phyloP scores from a whole-genome alignment of 768 basidiomycete genomes.

The Sporobolomyces pararoseus region DNA sequence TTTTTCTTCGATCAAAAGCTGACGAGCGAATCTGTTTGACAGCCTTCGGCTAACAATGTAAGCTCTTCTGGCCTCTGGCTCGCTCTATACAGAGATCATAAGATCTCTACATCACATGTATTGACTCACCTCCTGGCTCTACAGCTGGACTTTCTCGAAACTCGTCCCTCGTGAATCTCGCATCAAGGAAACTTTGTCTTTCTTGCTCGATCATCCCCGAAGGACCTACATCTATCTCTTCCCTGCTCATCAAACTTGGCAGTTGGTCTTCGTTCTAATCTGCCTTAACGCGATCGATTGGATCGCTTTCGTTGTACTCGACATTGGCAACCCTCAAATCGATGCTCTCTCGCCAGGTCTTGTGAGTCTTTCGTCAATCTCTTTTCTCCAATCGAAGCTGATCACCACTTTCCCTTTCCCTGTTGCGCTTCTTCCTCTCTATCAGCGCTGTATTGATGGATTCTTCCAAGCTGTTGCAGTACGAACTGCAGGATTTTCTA shows the following conservation, averaged over 20 bases:
- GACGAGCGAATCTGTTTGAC: too few species aligned
- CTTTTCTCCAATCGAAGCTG: background rate
- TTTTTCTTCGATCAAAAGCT: background rate
- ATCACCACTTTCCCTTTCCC: background rate
- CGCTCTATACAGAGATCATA: too few species aligned
- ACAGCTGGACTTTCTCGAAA: constrained; percentile 71
- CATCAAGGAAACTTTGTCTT: constrained; percentile 72
- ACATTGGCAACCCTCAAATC: constrained; percentile 72
- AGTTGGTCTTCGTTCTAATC: constrained; percentile 38
- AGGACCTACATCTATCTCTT: constrained; percentile 50
- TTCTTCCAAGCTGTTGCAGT: constrained; percentile 73
- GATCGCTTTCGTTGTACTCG: constrained; percentile 81
- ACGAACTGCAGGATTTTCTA: constrained; percentile 80
- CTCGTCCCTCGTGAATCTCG: constrained; percentile 60
- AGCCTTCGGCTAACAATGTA: constrained; percentile 81
- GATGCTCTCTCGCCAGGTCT: constrained; percentile 67
- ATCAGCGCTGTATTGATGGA: constrained; percentile 62
- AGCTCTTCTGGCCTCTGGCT: constrained; percentile 44
- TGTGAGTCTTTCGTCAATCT: background rate
- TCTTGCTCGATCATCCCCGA: constrained; percentile 90
- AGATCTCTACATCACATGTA: too few species aligned
- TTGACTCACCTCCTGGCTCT: constrained; percentile 11
- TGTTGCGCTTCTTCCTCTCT: background rate
- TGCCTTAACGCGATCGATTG: constrained; percentile 62
- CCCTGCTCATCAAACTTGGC: constrained; percentile 41